Evolutionary conservation across 805 yeast genomes (phyloP), one percentile per base, ranked within the genome.

Genomic region (Cyberlindnera samutprakarnensis): DNA sequence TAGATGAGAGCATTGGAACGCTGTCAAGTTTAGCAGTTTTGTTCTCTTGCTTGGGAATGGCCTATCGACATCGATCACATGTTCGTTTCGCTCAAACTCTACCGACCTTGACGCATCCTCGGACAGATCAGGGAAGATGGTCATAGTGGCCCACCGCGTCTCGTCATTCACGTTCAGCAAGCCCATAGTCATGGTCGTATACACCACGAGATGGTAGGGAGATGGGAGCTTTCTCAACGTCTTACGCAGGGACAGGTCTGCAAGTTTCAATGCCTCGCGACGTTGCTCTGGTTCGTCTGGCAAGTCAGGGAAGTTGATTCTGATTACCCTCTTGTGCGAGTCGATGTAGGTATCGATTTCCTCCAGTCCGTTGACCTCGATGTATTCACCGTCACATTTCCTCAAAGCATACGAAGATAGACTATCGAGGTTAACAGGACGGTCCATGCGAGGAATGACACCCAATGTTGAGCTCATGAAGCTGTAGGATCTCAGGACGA

Each of bases 141-240:
- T 63, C 31, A 47, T 50, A 31, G 39, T 56, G 35, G 21, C 63
- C 61, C 54, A 56, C 30, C 47, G 48, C 31, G 29, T 51, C 40
- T 36, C 68, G 32, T 40, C 40, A 25, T 27, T 36, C 24, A 18
- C 39, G 28, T 51, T 52, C n/a, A 49, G 45, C 3, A 44, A 40
- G 3, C 35, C 36, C 3, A 61, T 52, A 4, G 49, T 44, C 9
- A 53, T 28, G 0, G 78, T 64, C 0, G 87, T 73, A 36, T 75
- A 61, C 2, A 85, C 53, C 2, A 87, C 57, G 2, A 86, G 62
- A 34, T 68, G 69, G 38, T 72, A 70, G 0, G 95, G 95, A 0
- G 88, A 66, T 1, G 96, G 95, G 10, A 82, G 53, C 33, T 72
- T 74, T 23, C 82, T 68, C n/a, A 82, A 39, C 4, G 82, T 64